Conservation (phyloP, 2,329 filamentous ascomycete genomes). For the Cladosporium sp. region DNA sequence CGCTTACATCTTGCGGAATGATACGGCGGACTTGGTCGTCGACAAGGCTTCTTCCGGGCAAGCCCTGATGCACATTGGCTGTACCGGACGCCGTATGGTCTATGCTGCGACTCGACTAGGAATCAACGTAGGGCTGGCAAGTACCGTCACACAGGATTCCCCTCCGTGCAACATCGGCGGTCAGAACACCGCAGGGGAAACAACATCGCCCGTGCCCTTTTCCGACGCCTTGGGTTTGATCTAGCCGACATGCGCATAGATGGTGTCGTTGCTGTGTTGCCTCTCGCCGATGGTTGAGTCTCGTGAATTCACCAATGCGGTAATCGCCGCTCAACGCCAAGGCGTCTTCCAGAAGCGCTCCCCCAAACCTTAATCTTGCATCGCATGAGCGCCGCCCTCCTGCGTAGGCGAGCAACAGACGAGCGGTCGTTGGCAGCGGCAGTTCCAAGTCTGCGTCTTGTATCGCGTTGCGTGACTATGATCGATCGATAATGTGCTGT, state of each 20-base stretch:
- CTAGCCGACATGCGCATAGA: not conserved
- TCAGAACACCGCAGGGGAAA: not conserved
- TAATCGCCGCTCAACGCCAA: conserved; percentile 3
- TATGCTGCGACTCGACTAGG: not conserved
- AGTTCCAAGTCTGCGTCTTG: too few species aligned
- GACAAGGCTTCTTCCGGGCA: too few species aligned
- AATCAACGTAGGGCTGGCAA: not conserved
- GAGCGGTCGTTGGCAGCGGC: too few species aligned
- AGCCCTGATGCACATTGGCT: not conserved
- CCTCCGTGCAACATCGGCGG: too few species aligned
- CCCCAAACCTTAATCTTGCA: conserved; percentile 1
- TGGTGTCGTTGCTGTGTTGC: not conserved
- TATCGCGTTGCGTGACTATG: too few species aligned
- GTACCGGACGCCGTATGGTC: not conserved
- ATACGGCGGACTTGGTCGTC: too few species aligned
- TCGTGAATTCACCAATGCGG: conserved; percentile 3
- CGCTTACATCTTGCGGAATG: too few species aligned
- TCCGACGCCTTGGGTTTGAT: too few species aligned
- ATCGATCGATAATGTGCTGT: too few species aligned
- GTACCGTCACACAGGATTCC: not conserved
- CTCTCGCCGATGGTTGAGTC: conserved; percentile 3
- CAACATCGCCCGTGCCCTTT: too few species aligned
- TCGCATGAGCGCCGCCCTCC: too few species aligned
- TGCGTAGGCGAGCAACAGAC: too few species aligned
- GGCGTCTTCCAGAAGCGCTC: not conserved